A percentile compares a stretch with the other conserved stretches of the same genome.
These are phyloP conservation scores for Sugiyamaella neomexicana DNA, from an alignment of 1,139 yeast species.

Conservation along the genomic window DNA sequence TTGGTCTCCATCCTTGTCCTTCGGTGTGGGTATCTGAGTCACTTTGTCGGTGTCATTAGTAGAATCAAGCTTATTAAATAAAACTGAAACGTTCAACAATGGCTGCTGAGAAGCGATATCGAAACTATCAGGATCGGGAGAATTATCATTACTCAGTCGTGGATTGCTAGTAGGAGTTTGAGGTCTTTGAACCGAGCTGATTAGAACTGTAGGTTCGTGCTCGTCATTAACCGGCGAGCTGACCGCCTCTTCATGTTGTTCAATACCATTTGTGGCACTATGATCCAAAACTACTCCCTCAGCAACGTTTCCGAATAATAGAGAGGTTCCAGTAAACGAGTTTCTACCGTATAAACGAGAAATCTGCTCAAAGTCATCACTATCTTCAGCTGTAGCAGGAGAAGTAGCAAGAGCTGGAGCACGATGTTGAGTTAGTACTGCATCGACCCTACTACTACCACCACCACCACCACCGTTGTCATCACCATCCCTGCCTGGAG, in stretches of 20 bases:
- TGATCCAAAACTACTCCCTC: conserved; percentile 1
- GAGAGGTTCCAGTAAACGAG: conserved; percentile 7
- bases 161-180: conserved; percentile 9
- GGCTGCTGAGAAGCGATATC: background rate
- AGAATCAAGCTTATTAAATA: conserved; percentile 2
- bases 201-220: background rate
- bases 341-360: conserved; percentile 1
- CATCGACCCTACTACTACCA: background rate
- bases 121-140: background rate
- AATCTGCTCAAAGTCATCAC: conserved; percentile 1
- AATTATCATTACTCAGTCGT: background rate
- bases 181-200: background rate
- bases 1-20: background rate
- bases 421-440: too few relatives aligned
- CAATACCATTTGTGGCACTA: background rate
- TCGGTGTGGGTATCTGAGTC: conserved; percentile 8
- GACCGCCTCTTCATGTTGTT: background rate
- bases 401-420: too few relatives aligned
- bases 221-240: background rate
- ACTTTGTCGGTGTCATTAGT: background rate
- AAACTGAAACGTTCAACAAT: background rate
- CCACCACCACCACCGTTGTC: background rate
- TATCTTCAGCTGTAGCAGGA: background rate
- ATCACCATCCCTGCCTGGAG: background rate
- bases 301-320: conserved; percentile 4